Percentiles rank a stretch among this genome's conserved stretches.
phyloP scores from a whole-genome alignment of 352 stramenopile species.

The Phytopythium vexans region DNA sequence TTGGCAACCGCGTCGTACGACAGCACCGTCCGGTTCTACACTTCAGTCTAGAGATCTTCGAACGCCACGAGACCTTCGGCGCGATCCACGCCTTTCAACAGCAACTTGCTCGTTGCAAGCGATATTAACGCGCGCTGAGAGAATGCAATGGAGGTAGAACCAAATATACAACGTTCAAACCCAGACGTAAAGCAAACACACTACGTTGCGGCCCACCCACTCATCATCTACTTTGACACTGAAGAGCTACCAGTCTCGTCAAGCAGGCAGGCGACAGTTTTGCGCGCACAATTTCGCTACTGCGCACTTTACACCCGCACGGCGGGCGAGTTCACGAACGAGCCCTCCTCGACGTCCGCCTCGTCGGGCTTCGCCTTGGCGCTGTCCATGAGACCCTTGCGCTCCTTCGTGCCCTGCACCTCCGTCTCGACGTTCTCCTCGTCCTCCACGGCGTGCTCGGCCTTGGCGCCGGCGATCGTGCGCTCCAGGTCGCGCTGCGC shows the following conservation, averaged over 20 bases:
- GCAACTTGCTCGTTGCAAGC: neutral
- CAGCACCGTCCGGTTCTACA: constrained; percentile 61
- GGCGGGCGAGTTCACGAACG: constrained; percentile 82
- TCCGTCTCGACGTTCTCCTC: constrained; percentile 49
- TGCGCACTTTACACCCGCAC: constrained; percentile 54
- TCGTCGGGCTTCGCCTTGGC: constrained; percentile 61
- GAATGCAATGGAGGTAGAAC: neutral
- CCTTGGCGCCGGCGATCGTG: constrained; percentile 80
- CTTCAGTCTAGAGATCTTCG: neutral
- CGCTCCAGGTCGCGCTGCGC: constrained; percentile 75
- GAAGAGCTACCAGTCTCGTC: neutral
- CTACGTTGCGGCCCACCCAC: constrained; percentile 2
- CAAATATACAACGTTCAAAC: constrained; percentile 6
- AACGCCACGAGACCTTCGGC: constrained; percentile 7
- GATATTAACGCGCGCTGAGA: neutral
- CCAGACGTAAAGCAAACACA: constrained; percentile 1
- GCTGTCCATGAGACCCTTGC: constrained; percentile 69
- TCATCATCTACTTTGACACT: neutral
- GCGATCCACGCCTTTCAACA: constrained; percentile 2
- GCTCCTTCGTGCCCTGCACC: constrained; percentile 60
- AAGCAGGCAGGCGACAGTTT: neutral
- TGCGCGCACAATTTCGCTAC: constrained; percentile 1
- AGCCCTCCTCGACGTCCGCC: constrained; percentile 61
- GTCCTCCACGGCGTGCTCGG: constrained; percentile 68
- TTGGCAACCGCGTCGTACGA: constrained; percentile 83